Percentiles rank a stretch among this genome's conserved stretches.
These are phyloP conservation scores for Lactuca sativa DNA, from an alignment of 129 eudicot genomes.

Conservation along the genomic window DNA sequence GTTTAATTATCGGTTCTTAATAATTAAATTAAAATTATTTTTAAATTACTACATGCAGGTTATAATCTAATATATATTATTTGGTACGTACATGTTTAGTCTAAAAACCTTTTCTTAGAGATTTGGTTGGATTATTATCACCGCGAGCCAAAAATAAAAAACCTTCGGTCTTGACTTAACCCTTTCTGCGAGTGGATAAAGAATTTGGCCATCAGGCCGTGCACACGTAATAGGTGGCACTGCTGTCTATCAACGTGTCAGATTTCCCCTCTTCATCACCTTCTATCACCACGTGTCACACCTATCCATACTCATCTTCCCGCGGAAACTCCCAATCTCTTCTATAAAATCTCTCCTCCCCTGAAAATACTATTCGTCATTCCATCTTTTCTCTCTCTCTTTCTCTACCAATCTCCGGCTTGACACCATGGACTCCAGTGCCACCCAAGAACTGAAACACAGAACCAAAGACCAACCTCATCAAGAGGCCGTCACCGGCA, in stretches of 20 bases:
- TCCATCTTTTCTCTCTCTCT: background rate
- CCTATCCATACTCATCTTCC: slow-evolving; percentile 14
- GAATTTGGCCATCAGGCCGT: slow-evolving; percentile 21
- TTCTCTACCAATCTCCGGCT: background rate
- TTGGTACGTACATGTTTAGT: no score
- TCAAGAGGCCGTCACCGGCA: background rate
- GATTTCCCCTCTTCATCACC: slow-evolving; percentile 32
- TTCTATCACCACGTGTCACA: slow-evolving; percentile 34
- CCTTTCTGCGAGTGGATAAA: slow-evolving; percentile 1
- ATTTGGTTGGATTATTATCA: no score
- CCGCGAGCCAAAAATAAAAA: background rate
- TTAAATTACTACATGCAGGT: no score
- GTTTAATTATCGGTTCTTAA: no score
- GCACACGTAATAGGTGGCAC: slow-evolving; percentile 27
- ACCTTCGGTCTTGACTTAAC: background rate
- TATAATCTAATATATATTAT: no score
- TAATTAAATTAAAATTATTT: no score
- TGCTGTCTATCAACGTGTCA: slow-evolving; percentile 32
- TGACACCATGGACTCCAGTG: slow-evolving; percentile 17
- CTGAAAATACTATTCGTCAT: background rate
- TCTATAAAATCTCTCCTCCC: background rate
- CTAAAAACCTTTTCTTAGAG: no score
- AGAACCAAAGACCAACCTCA: slow-evolving; percentile 35
- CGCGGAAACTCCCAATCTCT: background rate
- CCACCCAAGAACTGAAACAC: slow-evolving; percentile 46